Evolutionary conservation across 352 stramenopile species (phyloP).

Genomic region (Phytophthora capsici): DNA sequence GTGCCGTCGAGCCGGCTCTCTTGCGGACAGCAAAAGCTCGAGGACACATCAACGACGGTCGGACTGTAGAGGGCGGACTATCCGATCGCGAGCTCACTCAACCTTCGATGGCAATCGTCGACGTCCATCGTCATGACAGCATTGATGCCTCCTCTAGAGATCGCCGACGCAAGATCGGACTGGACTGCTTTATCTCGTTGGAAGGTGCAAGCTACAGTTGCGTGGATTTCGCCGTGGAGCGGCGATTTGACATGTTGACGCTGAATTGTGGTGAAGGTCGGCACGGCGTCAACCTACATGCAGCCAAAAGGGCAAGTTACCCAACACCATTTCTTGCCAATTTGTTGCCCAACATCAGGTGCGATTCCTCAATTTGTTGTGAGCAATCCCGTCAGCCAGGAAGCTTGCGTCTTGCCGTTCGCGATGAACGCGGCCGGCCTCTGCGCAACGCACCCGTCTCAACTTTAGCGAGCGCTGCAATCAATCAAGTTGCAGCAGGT

Average conservation of each 20-base stretch:
- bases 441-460: conserved; percentile 16
- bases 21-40: conserved; percentile 21
- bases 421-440: conserved; percentile 12
- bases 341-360: conserved; percentile 14
- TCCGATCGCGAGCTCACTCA: neutral
- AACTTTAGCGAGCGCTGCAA: conserved; percentile 20
- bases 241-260: conserved; percentile 12
- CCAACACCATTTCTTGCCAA: neutral
- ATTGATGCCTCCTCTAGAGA: conserved; percentile 10
- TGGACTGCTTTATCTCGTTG: conserved; percentile 3
- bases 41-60: conserved; percentile 11
- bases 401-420: conserved; percentile 26
- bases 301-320: neutral
- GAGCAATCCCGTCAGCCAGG: neutral
- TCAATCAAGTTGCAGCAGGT: conserved; percentile 22
- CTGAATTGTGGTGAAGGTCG: neutral
- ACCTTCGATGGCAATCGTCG: neutral
- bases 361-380: neutral
- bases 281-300: neutral
- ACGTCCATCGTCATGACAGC: conserved; percentile 30
- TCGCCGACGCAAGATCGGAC: neutral
- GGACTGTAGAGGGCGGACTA: conserved; percentile 24
- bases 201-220: conserved; percentile 5
- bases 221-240: neutral
- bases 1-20: conserved; percentile 14